A percentile compares a stretch with the other conserved stretches of the same genome.
Conservation (phyloP, 1,284 basidiomycete species). For the Cryptococcus sp. region DNA sequence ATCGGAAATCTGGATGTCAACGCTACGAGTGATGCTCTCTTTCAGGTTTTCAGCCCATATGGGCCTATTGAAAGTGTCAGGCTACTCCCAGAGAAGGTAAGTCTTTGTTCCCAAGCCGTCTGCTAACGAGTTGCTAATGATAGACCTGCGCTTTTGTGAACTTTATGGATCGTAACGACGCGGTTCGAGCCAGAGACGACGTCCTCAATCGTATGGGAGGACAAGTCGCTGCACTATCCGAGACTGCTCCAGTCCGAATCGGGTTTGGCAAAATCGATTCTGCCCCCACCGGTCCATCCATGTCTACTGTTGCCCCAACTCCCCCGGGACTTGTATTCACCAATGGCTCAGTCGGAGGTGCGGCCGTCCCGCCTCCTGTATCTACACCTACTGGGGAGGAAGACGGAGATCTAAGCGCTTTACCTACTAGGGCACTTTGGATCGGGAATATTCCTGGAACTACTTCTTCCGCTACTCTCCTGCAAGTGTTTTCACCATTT, state of each 20-base stretch:
- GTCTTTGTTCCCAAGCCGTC: constrained; percentile 15
- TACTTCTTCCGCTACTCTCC: constrained; percentile 84
- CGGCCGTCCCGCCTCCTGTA: constrained; percentile 28
- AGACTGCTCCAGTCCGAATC: constrained; percentile 88
- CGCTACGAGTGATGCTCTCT: constrained; percentile 88
- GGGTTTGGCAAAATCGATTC: constrained; percentile 97
- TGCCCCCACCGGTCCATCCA: constrained; percentile 73
- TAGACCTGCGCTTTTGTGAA: constrained; percentile 99
- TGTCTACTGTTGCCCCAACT: constrained; percentile 59
- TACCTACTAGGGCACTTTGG: constrained; percentile 90
- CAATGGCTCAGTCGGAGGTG: constrained; percentile 51
- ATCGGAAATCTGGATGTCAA: constrained; percentile 93
- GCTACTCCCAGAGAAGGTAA: constrained; percentile 89
- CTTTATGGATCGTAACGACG: constrained; percentile 90
- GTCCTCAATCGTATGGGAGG: constrained; percentile 90
- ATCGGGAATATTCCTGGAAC: constrained; percentile 91
- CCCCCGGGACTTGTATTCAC: constrained; percentile 53
- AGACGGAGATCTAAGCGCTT: constrained; percentile 50
- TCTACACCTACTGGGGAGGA: constrained; percentile 15
- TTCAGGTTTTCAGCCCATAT: constrained; percentile 90
- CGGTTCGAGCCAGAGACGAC: constrained; percentile 92
- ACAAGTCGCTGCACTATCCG: constrained; percentile 80
- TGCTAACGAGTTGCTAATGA: constrained; percentile 6
- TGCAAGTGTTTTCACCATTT: constrained; percentile 82
- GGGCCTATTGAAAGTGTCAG: constrained; percentile 93